Conservation (phyloP, 495 filamentous ascomycete genomes). For the Amniculicola lignicola region DNA sequence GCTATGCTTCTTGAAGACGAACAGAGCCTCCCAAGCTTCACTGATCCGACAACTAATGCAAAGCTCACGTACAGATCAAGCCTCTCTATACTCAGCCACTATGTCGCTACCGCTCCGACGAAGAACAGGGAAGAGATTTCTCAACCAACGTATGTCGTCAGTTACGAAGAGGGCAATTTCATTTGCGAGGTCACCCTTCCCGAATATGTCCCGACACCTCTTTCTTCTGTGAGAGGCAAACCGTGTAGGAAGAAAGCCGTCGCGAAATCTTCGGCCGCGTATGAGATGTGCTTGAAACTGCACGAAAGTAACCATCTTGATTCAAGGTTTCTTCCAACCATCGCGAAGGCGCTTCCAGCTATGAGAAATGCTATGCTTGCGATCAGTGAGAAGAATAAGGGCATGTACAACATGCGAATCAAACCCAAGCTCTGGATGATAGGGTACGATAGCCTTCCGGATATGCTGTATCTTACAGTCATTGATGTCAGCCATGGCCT, state of each 20-base stretch:
- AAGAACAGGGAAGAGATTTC: constrained; percentile 53
- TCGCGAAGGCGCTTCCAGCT: constrained; percentile 67
- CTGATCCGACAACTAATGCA: constrained; percentile 66
- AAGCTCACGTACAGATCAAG: constrained; percentile 76
- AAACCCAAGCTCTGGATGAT: constrained; percentile 79
- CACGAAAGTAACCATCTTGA: constrained; percentile 66
- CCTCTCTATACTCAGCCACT: constrained; percentile 62
- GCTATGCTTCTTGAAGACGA: constrained; percentile 55
- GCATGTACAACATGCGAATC: constrained; percentile 68
- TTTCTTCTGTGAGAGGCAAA: constrained; percentile 60
- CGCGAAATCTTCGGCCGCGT: constrained; percentile 90
- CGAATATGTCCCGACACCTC: constrained; percentile 66
- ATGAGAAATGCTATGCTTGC: constrained; percentile 93
- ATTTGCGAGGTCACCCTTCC: constrained; percentile 81
- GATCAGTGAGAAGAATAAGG: constrained; percentile 69
- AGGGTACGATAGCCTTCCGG: constrained; percentile 49
- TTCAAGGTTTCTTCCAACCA: constrained; percentile 67
- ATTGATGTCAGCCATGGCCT: constrained; percentile 61
- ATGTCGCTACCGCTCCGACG: constrained; percentile 53
- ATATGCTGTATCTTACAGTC: constrained; percentile 60
- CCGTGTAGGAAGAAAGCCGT: constrained; percentile 61
- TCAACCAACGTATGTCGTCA: constrained; percentile 61
- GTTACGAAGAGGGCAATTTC: constrained; percentile 57
- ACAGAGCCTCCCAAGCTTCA: constrained; percentile 55
- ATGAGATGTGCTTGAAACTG: constrained; percentile 74